These are phyloP conservation scores for Cystobasidium slooffiae DNA, from an alignment of 1,284 basidiomycete genomes.

Conservation along the genomic window DNA sequence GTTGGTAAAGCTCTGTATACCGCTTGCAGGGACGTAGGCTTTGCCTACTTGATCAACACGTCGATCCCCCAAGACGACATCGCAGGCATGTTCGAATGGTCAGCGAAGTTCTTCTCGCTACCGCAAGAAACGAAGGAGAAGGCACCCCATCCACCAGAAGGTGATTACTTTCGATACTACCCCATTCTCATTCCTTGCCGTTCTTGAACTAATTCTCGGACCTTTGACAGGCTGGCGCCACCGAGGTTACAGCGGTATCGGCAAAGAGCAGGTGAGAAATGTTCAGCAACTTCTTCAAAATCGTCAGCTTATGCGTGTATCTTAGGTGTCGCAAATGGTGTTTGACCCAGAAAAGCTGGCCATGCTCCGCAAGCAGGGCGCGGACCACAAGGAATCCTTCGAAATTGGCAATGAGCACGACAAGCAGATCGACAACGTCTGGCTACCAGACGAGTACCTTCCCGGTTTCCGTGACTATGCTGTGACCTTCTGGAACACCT, in stretches of 20 bases:
- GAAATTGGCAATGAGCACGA: constrained; percentile 10
- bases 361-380: constrained; percentile 9
- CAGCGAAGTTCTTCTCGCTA: constrained; percentile 6
- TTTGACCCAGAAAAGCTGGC: constrained; percentile 15
- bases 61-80: constrained; percentile 3
- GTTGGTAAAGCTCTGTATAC: constrained; percentile 3
- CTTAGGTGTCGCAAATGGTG: constrained; percentile 12
- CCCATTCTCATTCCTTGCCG: no score
- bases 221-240: background rate
- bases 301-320: background rate
- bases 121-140: constrained; percentile 1
- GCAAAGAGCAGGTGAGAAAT: constrained; percentile 19
- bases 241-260: constrained; percentile 26
- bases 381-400: constrained; percentile 9
- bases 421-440: constrained; percentile 17
- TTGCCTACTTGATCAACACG: constrained; percentile 16
- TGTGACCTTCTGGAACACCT: constrained; percentile 12
- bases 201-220: no score
- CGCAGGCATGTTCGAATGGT: constrained; percentile 21
- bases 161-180: background rate
- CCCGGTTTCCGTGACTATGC: constrained; percentile 10
- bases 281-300: no score
- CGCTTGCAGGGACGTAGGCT: constrained; percentile 15
- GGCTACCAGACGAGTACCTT: constrained; percentile 14
- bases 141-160: constrained; percentile 13